Conservation (phyloP, 2,329 filamentous ascomycete species). For the Sphaceloma murrayae region DNA sequence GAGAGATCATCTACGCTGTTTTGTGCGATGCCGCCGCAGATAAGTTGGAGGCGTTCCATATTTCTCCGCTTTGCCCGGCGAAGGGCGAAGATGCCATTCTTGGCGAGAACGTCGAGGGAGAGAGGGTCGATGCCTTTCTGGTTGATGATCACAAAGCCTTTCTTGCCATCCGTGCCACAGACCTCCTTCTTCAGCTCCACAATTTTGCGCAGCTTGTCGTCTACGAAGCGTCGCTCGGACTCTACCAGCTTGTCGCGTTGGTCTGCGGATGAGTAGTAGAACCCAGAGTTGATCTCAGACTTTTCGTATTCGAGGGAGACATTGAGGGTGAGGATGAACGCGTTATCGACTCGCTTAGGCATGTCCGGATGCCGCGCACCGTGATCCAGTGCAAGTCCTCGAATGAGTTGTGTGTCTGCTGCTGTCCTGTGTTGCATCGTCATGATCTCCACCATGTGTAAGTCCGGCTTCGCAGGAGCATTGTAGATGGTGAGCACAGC, state of each 20-base stretch:
- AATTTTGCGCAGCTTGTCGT: slow-evolving; percentile 94
- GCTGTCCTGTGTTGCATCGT: slow-evolving; percentile 98
- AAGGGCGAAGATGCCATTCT: slow-evolving; percentile 94
- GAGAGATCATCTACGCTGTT: slow-evolving; percentile 93
- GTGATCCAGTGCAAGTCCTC: slow-evolving; percentile 85
- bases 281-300: slow-evolving; percentile 96
- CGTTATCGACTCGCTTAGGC: slow-evolving; percentile 93
- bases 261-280: slow-evolving; percentile 96
- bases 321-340: slow-evolving; percentile 88
- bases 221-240: slow-evolving; percentile 90
- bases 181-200: slow-evolving; percentile 97
- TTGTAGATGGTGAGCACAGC: slow-evolving; percentile 91
- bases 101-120: slow-evolving; percentile 88
- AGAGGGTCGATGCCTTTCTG: slow-evolving; percentile 98
- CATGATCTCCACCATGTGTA: slow-evolving; percentile 99
- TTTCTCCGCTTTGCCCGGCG: slow-evolving; percentile 94
- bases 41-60: slow-evolving; percentile 94
- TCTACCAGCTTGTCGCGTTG: slow-evolving; percentile 97
- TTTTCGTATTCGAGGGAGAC: slow-evolving; percentile 98
- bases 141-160: slow-evolving; percentile 96
- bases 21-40: slow-evolving; percentile 83
- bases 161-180: slow-evolving; percentile 84
- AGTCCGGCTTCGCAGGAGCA: slow-evolving; percentile 79
- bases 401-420: slow-evolving; percentile 91
- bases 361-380: slow-evolving; percentile 96